A percentile compares a stretch with the other conserved stretches of the same genome.
These are phyloP conservation scores for Pilobolus umbonatus DNA, from an alignment of 192 early-diverging fungal genomes.

Conservation along the genomic window DNA sequence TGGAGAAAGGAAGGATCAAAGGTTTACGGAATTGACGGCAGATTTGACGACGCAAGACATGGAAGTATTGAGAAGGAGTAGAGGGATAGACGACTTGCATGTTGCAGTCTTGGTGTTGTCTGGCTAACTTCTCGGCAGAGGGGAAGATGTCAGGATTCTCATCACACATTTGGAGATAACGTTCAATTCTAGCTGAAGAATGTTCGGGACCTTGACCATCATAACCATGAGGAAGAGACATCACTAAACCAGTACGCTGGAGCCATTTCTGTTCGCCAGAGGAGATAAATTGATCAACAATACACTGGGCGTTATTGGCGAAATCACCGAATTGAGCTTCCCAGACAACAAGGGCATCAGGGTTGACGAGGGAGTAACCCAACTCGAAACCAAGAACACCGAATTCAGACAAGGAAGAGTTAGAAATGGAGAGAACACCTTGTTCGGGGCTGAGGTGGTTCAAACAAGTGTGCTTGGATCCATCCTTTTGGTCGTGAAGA, in stretches of 20 bases:
- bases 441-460: conserved; percentile 86
- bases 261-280: conserved; percentile 98
- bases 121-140: conserved; percentile 67
- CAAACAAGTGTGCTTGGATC: conserved; percentile 76
- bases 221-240: conserved; percentile 95
- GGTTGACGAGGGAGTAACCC: conserved; percentile 93
- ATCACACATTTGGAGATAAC: conserved; percentile 93
- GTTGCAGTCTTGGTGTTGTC: conserved; percentile 98
- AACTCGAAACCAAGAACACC: conserved; percentile 95
- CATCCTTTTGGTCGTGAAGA: conserved; percentile 91
- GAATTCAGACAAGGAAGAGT: conserved; percentile 95
- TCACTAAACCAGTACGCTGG: conserved; percentile 89
- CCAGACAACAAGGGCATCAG: conserved; percentile 92
- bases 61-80: conserved; percentile 99
- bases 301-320: conserved; percentile 94
- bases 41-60: conserved; percentile 91
- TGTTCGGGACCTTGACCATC: conserved; percentile 99
- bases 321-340: conserved; percentile 99
- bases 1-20: conserved; percentile 71
- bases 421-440: conserved; percentile 83
- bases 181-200: conserved; percentile 92
- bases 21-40: conserved; percentile 98
- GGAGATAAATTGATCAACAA: conserved; percentile 97
- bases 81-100: conserved; percentile 96
- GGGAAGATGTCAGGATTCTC: conserved; percentile 88